Evolutionary conservation across 352 stramenopile genomes (phyloP).

Genomic region (Globisporangium splendens): DNA sequence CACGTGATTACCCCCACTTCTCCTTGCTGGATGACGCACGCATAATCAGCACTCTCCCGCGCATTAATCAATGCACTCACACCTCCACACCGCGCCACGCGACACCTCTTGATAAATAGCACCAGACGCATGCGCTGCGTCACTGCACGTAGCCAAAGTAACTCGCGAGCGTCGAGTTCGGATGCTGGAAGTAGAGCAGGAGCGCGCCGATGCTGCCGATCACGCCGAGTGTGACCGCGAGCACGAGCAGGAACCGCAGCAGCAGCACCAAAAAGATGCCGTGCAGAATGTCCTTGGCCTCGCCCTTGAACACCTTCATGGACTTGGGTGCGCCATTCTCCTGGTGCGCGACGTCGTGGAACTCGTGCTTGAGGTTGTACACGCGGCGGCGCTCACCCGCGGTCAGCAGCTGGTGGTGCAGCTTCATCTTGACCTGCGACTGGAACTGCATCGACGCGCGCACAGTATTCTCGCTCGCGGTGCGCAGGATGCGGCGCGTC

Average conservation of each 20-base stretch:
- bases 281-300: constrained; percentile 52
- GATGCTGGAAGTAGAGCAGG: constrained; percentile 37
- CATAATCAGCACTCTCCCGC: background rate
- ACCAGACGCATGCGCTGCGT: background rate
- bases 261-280: constrained; percentile 61
- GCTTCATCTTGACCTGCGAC: constrained; percentile 18
- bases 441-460: constrained; percentile 13
- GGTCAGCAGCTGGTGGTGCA: constrained; percentile 14
- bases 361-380: constrained; percentile 26
- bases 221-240: constrained; percentile 31
- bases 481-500: constrained; percentile 4
- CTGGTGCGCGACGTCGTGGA: constrained; percentile 33
- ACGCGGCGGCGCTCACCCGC: constrained; percentile 24
- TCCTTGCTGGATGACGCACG: background rate
- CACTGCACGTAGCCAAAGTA: constrained; percentile 19
- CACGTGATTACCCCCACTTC: background rate
- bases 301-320: constrained; percentile 51
- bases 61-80: too few species aligned
- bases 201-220: constrained; percentile 27
- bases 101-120: constrained; percentile 15
- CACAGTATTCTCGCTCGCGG: background rate
- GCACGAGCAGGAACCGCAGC: constrained; percentile 44
- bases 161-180: constrained; percentile 23
- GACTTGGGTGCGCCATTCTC: constrained; percentile 50
- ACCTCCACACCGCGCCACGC: too few species aligned